These are phyloP conservation scores for Colletotrichum euphorbiae DNA, from an alignment of 2,329 filamentous ascomycete genomes.

Conservation along the genomic window DNA sequence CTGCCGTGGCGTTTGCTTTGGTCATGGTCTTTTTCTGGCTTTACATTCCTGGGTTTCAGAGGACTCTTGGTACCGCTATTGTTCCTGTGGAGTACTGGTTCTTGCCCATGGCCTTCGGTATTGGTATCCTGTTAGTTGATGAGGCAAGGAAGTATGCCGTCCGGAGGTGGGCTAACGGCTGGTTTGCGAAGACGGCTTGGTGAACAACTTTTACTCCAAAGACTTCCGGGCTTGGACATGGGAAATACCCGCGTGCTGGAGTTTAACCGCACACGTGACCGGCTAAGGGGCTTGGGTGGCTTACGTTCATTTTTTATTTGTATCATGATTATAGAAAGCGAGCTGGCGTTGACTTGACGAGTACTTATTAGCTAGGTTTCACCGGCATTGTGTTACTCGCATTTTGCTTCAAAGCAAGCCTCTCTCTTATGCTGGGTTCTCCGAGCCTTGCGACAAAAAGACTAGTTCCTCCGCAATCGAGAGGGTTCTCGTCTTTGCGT, in stretches of 20 bases:
- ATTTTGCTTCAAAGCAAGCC: too few species aligned
- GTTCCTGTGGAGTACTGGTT: conserved; percentile 83
- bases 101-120: conserved; percentile 77
- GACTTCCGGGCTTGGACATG: not conserved
- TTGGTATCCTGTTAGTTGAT: conserved; percentile 63
- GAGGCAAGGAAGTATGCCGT: conserved; percentile 64
- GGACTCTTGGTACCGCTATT: conserved; percentile 67
- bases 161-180: conserved; percentile 56
- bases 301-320: not conserved
- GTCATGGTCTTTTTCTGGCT: conserved; percentile 77
- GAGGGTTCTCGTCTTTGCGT: too few species aligned
- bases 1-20: conserved; percentile 76
- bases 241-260: not conserved
- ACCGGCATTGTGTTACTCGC: too few species aligned
- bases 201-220: conserved; percentile 42
- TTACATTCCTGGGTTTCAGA: conserved; percentile 75
- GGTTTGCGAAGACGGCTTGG: conserved; percentile 62
- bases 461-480: too few species aligned
- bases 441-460: too few species aligned
- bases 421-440: too few species aligned
- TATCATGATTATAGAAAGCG: not conserved
- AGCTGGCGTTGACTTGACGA: too few species aligned
- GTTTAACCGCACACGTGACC: too few species aligned
- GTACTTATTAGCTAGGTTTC: too few species aligned
- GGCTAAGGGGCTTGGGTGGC: not conserved